phyloP scores from a whole-genome alignment of 805 yeast genomes.

The Torulaspora franciscae region DNA sequence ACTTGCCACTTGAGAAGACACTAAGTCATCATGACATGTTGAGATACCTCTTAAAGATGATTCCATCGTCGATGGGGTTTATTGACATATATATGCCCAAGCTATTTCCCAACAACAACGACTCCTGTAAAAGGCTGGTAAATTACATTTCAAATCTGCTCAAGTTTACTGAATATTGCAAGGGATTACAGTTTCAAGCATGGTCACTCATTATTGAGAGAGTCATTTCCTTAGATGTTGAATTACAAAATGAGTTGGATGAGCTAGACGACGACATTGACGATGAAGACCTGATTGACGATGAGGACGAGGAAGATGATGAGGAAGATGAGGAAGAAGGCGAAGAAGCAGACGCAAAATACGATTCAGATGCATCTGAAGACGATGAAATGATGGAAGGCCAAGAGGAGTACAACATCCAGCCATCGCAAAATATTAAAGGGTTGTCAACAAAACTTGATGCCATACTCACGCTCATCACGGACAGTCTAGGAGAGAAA shows the following conservation, averaged over 20 bases:
- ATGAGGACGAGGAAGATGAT: conserved; percentile 33
- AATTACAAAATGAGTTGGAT: conserved; percentile 80
- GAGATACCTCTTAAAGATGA: conserved; percentile 56
- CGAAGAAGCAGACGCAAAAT: conserved; percentile 31
- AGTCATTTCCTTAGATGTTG: conserved; percentile 84
- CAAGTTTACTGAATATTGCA: conserved; percentile 58
- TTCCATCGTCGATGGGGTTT: conserved; percentile 74
- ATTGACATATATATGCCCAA: conserved; percentile 54
- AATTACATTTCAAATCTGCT: conserved; percentile 66
- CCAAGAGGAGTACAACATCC: conserved; percentile 46
- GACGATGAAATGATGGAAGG: conserved; percentile 34
- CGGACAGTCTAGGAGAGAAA: conserved; percentile 45
- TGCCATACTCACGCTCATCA: conserved; percentile 53
- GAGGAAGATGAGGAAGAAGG: conserved; percentile 30
- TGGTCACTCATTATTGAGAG: conserved; percentile 81
- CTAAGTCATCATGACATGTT: conserved; percentile 50
- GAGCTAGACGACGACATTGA: conserved; percentile 75
- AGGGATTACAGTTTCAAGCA: conserved; percentile 64
- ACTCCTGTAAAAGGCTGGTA: conserved; percentile 47
- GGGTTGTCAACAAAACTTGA: conserved; percentile 68
- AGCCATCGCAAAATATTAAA: conserved; percentile 44
- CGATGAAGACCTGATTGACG: conserved; percentile 46
- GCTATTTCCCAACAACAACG: conserved; percentile 77
- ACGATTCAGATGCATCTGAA: conserved; percentile 21
- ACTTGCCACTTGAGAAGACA: conserved; percentile 31